Conservation (phyloP, 257 asterid genomes). For the Primulina tabacum region DNA sequence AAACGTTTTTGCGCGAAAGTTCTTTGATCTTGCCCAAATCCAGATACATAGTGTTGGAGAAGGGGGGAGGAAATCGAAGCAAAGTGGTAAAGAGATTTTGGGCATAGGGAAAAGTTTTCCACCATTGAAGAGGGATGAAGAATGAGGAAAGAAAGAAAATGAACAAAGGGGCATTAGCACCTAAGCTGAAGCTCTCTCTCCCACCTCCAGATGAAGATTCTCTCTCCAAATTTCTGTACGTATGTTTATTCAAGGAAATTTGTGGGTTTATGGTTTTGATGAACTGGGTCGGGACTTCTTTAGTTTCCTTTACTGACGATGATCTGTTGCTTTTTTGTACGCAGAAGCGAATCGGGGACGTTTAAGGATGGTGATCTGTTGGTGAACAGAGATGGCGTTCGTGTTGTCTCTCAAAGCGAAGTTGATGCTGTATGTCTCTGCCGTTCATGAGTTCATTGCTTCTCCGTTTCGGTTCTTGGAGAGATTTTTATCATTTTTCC, state of each 20-base stretch:
- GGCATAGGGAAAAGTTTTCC: not conserved
- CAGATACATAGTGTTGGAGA: slow-evolving; percentile 1
- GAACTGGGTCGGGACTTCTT: not conserved
- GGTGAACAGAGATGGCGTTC: slow-evolving; percentile 92
- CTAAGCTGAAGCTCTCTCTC: slow-evolving; percentile 81
- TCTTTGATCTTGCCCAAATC: slow-evolving; percentile 23
- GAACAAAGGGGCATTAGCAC: slow-evolving; percentile 79
- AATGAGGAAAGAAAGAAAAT: slow-evolving; percentile 19
- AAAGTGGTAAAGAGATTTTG: not conserved
- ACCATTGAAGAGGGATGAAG: not conserved
- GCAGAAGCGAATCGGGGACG: slow-evolving; percentile 91
- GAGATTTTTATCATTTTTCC: slow-evolving; percentile 4
- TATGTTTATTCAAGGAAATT: not conserved
- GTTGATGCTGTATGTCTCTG: slow-evolving; percentile 56
- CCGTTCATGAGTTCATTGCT: not conserved
- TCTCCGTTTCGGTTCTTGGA: not conserved
- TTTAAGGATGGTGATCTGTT: slow-evolving; percentile 96
- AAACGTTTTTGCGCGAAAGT: not conserved
- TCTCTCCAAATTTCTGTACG: slow-evolving; percentile 83
- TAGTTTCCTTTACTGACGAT: not conserved
- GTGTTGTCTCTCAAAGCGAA: slow-evolving; percentile 71
- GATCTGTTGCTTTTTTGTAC: slow-evolving; percentile 26
- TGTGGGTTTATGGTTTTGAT: not conserved
- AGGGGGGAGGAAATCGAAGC: not conserved
- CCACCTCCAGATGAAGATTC: slow-evolving; percentile 84